Percentiles rank a stretch among this genome's conserved stretches.
Evolutionary conservation across 139 green algal genomes (phyloP).

Genomic region (Dunaliella primolecta): DNA sequence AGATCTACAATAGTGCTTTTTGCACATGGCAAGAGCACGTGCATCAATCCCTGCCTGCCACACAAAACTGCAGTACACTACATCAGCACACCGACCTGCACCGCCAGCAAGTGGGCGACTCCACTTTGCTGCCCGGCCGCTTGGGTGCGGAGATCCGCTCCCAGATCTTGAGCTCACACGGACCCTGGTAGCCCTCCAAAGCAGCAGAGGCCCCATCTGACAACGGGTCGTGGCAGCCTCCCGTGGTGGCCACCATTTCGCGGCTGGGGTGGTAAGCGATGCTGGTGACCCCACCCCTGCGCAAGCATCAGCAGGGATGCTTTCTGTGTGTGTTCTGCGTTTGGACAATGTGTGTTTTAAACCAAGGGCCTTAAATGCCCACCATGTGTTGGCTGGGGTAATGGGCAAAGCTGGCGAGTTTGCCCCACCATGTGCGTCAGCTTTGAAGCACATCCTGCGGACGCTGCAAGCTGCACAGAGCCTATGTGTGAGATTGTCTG

Average conservation of each 20-base stretch:
- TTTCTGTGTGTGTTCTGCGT: not conserved
- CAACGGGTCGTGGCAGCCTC: not conserved
- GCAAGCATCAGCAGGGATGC: not conserved
- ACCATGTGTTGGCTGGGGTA: too few relatives aligned
- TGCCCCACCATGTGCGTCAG: too few relatives aligned
- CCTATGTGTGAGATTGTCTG: too few relatives aligned
- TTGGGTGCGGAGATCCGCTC: conserved; percentile 9
- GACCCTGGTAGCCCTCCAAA: not conserved
- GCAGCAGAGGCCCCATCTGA: not conserved
- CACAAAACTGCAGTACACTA: too few relatives aligned
- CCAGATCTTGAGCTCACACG: conserved; percentile 56
- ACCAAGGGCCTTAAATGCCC: too few relatives aligned
- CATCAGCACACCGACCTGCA: conserved; percentile 7
- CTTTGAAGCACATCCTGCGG: too few relatives aligned
- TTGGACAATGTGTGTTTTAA: too few relatives aligned
- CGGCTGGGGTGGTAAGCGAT: conserved; percentile 46
- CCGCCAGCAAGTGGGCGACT: conserved; percentile 11
- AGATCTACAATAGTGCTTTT: too few relatives aligned
- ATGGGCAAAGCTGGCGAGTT: too few relatives aligned
- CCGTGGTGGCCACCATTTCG: conserved; percentile 50
- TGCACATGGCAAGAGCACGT: not conserved
- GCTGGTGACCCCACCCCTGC: conserved; percentile 28
- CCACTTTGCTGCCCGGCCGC: not conserved
- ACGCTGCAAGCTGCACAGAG: too few relatives aligned
- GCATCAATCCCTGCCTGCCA: not conserved